Evolutionary conservation across 345 rosid species (phyloP).

Genomic region (Gossypium ekmanianum): DNA sequence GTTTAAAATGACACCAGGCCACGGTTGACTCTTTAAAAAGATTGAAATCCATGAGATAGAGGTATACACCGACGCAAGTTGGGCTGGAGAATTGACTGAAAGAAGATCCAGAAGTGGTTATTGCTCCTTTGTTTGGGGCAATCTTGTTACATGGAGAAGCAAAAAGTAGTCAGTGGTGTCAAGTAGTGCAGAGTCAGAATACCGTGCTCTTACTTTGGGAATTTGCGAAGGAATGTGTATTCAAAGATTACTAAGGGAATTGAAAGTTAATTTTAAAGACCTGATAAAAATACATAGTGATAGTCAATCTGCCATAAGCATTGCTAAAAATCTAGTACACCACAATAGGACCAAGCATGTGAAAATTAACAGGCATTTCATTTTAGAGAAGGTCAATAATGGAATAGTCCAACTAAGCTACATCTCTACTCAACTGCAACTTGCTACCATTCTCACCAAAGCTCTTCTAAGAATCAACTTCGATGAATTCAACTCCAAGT

Average conservation of each 20-base stretch:
- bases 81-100: not conserved
- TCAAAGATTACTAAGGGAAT: too few relatives aligned
- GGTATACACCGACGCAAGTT: not conserved
- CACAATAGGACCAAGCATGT: not conserved
- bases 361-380: too few relatives aligned
- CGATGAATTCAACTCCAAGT: not conserved
- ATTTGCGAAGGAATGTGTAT: too few relatives aligned
- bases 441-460: not conserved
- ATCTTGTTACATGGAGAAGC: not conserved
- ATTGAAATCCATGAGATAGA: not conserved
- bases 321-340: not conserved
- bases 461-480: not conserved
- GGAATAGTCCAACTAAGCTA: not conserved
- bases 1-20: not conserved
- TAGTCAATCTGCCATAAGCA: not conserved
- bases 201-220: not conserved
- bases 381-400: not conserved
- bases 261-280: too few relatives aligned
- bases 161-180: not conserved
- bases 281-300: too few relatives aligned
- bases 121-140: not conserved
- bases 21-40: not conserved
- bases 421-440: not conserved
- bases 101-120: not conserved
- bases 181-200: not conserved